These are phyloP conservation scores for Gossypium thurberi DNA, from an alignment of 345 rosid genomes.

Conservation along the genomic window DNA sequence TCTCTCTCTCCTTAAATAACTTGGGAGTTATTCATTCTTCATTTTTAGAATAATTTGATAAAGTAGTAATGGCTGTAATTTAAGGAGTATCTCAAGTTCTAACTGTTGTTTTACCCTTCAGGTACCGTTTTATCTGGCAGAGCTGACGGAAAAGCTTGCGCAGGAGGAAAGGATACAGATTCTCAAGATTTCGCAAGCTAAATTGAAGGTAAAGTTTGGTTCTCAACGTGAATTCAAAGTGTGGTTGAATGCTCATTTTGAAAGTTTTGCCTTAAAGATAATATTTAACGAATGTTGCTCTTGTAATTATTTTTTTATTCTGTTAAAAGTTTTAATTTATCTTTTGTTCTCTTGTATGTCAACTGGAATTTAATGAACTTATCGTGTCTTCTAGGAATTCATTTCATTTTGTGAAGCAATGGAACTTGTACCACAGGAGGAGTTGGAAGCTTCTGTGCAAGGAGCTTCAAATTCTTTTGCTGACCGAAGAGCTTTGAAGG, in stretches of 20 bases:
- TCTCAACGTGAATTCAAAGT: neutral
- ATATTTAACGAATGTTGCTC: neutral
- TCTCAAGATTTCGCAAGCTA: constrained; percentile 50
- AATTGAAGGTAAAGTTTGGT: constrained; percentile 52
- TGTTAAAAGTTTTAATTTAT: neutral
- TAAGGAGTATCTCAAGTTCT: neutral
- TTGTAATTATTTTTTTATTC: neutral
- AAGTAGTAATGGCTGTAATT: neutral
- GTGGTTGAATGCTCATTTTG: constrained; percentile 5
- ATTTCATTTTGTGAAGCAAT: constrained; percentile 77
- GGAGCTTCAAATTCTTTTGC: constrained; percentile 47
- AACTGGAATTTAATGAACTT: constrained; percentile 7
- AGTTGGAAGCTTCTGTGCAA: constrained; percentile 45
- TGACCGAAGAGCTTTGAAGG: constrained; percentile 85
- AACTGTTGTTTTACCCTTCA: constrained; percentile 10
- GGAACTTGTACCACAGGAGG: constrained; percentile 77
- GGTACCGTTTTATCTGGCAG: constrained; percentile 80
- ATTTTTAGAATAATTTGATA: neutral
- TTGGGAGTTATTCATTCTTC: neutral
- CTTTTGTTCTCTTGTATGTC: neutral
- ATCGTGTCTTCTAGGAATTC: constrained; percentile 51
- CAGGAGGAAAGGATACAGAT: constrained; percentile 59
- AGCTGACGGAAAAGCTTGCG: constrained; percentile 57
- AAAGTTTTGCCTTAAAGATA: constrained; percentile 1
- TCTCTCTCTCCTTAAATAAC: neutral